Evolutionary conservation across 352 stramenopile species (phyloP).

Genomic region (Phytophthora pistaciae): DNA sequence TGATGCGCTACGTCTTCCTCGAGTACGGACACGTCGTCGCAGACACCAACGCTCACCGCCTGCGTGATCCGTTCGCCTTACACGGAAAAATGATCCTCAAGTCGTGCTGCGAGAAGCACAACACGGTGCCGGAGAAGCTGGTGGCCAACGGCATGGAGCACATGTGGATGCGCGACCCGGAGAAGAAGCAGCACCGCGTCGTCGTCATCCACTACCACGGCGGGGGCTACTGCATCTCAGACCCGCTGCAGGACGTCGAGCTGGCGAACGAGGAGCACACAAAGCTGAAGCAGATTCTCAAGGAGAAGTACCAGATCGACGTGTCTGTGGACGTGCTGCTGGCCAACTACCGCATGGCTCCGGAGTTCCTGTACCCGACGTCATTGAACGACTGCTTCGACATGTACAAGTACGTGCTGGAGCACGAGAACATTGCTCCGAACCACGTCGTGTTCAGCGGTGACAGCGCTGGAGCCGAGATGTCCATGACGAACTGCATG

Average conservation of each 20-base stretch:
- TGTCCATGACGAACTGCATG: constrained; percentile 44
- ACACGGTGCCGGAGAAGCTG: constrained; percentile 32
- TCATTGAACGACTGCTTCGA: constrained; percentile 48
- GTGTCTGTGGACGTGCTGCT: constrained; percentile 52
- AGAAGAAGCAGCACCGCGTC: constrained; percentile 32
- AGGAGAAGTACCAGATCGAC: constrained; percentile 21
- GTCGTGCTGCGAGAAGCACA: constrained; percentile 26
- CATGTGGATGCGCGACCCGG: constrained; percentile 43
- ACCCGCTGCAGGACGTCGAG: constrained; percentile 40
- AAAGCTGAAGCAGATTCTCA: constrained; percentile 30
- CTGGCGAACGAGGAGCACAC: constrained; percentile 35
- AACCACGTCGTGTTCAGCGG: constrained; percentile 47
- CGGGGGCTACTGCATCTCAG: constrained; percentile 48
- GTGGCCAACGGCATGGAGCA: constrained; percentile 47
- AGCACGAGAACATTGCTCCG: constrained; percentile 27
- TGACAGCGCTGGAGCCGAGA: constrained; percentile 57
- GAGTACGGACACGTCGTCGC: constrained; percentile 43
- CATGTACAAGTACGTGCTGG: constrained; percentile 54
- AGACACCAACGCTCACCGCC: constrained; percentile 34
- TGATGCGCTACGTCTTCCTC: constrained; percentile 47
- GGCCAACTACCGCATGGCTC: constrained; percentile 66
- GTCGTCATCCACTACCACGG: constrained; percentile 61
- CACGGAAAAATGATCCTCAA: constrained; percentile 38
- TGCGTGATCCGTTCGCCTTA: constrained; percentile 36
- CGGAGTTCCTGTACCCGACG: constrained; percentile 45